phyloP scores from a whole-genome alignment of 2,329 filamentous ascomycete species.

The Phyllosticta ampelicida region DNA sequence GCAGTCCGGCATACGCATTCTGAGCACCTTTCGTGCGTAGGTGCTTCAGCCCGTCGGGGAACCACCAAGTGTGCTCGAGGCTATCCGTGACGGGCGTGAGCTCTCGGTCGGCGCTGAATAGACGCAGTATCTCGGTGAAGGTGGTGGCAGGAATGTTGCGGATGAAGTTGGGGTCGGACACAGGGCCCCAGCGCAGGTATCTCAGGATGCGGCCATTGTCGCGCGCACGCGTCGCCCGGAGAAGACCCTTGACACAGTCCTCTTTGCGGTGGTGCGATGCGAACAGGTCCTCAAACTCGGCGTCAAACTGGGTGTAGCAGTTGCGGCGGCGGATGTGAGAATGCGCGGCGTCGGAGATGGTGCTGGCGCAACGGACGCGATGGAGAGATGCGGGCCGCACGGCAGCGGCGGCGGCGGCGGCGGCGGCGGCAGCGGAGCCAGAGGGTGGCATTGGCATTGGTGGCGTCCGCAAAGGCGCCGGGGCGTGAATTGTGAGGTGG shows the following conservation, averaged over 20 bases:
- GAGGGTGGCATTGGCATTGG: background rate
- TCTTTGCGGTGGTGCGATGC: background rate
- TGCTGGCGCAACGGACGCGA: no score
- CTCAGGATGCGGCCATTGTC: conserved; percentile 7
- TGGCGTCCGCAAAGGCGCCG: background rate
- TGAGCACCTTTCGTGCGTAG: conserved; percentile 9
- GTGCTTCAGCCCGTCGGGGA: conserved; percentile 36
- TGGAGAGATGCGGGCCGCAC: no score
- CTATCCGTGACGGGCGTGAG: conserved; percentile 25
- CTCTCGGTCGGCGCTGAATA: conserved; percentile 47
- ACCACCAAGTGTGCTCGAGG: conserved; percentile 27
- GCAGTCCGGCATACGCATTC: conserved; percentile 23
- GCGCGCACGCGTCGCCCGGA: background rate
- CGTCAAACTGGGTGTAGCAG: background rate
- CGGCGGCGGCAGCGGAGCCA: background rate
- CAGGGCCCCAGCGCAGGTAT: conserved; percentile 11
- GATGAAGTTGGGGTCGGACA: conserved; percentile 18
- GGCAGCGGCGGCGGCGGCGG: no score
- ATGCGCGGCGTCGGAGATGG: background rate
- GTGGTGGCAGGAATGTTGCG: conserved; percentile 40
- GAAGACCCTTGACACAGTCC: background rate
- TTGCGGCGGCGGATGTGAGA: background rate
- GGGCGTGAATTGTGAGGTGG: background rate
- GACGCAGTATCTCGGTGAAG: conserved; percentile 53
- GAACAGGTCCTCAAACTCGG: background rate